Percentiles rank a stretch among this genome's conserved stretches.
Conservation (phyloP, 176 grass and related monocot genomes). For the Lolium perenne region DNA sequence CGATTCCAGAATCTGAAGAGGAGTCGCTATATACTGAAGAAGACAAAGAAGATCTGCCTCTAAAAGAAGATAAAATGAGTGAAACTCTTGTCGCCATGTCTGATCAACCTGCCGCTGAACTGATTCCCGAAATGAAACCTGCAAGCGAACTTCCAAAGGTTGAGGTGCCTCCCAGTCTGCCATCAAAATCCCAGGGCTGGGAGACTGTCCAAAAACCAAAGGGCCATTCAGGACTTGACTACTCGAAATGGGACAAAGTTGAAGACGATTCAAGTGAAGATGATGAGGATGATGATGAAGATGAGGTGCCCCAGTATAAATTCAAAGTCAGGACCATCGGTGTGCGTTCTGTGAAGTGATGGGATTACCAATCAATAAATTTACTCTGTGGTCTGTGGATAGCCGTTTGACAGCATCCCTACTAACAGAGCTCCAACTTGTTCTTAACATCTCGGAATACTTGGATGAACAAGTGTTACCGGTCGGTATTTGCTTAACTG, state of each 20-base stretch:
- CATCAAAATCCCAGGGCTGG: slow-evolving; percentile 58
- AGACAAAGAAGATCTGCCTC: slow-evolving; percentile 50
- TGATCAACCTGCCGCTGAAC: slow-evolving; percentile 28
- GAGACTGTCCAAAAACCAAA: slow-evolving; percentile 81
- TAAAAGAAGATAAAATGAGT: slow-evolving; percentile 37
- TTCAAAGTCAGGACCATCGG: slow-evolving; percentile 84
- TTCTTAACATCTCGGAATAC: not conserved
- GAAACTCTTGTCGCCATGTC: slow-evolving; percentile 2
- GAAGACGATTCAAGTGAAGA: slow-evolving; percentile 85
- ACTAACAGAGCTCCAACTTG: slow-evolving; percentile 17
- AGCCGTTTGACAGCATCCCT: slow-evolving; percentile 8
- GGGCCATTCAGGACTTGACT: slow-evolving; percentile 90
- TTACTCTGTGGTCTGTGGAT: slow-evolving; percentile 22
- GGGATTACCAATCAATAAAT: slow-evolving; percentile 1
- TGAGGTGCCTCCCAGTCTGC: slow-evolving; percentile 17
- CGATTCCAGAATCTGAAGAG: slow-evolving; percentile 90
- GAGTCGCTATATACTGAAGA: slow-evolving; percentile 66
- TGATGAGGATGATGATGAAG: slow-evolving; percentile 76
- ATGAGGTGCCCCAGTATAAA: slow-evolving; percentile 68
- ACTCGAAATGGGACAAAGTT: slow-evolving; percentile 93
- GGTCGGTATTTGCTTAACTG: not conserved
- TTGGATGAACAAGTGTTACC: slow-evolving; percentile 11
- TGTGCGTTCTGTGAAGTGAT: slow-evolving; percentile 71
- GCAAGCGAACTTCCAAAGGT: slow-evolving; percentile 22
- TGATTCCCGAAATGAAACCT: slow-evolving; percentile 25